phyloP scores from a whole-genome alignment of 441 rosid species.

The Croton setiger region DNA sequence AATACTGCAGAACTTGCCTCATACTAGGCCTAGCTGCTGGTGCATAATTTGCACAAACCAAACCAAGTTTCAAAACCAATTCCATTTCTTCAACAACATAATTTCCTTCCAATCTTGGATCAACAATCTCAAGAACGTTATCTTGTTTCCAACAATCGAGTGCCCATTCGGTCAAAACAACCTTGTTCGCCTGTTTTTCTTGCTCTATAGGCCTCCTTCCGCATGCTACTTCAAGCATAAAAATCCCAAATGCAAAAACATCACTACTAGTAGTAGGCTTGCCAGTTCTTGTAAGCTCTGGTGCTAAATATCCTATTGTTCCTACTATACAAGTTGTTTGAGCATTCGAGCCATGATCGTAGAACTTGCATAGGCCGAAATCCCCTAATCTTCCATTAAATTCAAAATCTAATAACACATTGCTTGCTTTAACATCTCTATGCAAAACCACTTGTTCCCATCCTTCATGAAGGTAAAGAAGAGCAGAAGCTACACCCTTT shows the following conservation, averaged over 20 bases:
- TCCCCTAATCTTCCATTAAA: slow-evolving; percentile 40
- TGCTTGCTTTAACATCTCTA: slow-evolving; percentile 37
- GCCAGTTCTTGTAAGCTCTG: slow-evolving; percentile 48
- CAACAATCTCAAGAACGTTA: slow-evolving; percentile 34
- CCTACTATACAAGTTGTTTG: slow-evolving; percentile 33
- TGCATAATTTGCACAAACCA: slow-evolving; percentile 37
- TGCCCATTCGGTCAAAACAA: slow-evolving; percentile 46
- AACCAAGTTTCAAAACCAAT: slow-evolving; percentile 51
- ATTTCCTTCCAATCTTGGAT: slow-evolving; percentile 41
- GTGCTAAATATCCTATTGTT: slow-evolving; percentile 41
- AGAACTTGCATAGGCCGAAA: slow-evolving; percentile 36
- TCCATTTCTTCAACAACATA: slow-evolving; percentile 45
- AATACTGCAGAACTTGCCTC: slow-evolving; percentile 41
- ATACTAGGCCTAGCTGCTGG: slow-evolving; percentile 48
- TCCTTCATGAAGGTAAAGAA: slow-evolving; percentile 38
- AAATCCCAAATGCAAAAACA: slow-evolving; percentile 62
- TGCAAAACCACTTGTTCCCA: slow-evolving; percentile 45
- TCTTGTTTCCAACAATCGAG: slow-evolving; percentile 42
- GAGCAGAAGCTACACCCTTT: slow-evolving; percentile 31
- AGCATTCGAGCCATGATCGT: slow-evolving; percentile 30
- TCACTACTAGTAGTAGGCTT: slow-evolving; percentile 48
- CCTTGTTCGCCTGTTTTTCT: slow-evolving; percentile 21
- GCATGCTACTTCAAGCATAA: slow-evolving; percentile 63
- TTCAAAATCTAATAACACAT: slow-evolving; percentile 29
- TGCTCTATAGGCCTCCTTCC: slow-evolving; percentile 57